phyloP scores from a whole-genome alignment of 805 yeast genomes.

The Barnettozyma siamensis region DNA sequence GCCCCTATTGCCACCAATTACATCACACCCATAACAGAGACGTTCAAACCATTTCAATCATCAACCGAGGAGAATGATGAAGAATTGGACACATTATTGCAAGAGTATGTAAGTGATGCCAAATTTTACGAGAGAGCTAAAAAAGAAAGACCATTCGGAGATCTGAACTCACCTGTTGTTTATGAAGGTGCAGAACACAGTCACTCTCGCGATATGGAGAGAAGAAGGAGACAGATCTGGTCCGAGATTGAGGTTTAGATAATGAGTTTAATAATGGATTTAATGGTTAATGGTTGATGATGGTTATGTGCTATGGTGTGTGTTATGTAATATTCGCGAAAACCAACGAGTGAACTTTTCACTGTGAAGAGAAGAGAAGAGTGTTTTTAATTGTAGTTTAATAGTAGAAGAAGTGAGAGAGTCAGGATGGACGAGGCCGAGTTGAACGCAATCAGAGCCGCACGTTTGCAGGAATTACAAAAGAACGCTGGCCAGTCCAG shows the following conservation, averaged over 20 bases:
- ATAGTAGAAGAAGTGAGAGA: neutral
- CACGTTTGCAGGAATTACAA: constrained; percentile 83
- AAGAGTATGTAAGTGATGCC: constrained; percentile 32
- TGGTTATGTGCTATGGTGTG: too few species aligned
- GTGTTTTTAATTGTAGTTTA: too few species aligned
- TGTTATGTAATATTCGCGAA: constrained; percentile 1
- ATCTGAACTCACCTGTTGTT: constrained; percentile 38
- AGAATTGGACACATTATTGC: constrained; percentile 2
- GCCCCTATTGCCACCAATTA: neutral
- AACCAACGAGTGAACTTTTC: too few species aligned
- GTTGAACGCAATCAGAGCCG: constrained; percentile 84
- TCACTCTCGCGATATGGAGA: constrained; percentile 22
- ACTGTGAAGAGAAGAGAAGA: too few species aligned
- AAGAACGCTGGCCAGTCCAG: constrained; percentile 37
- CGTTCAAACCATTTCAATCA: constrained; percentile 15
- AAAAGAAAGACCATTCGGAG: constrained; percentile 31
- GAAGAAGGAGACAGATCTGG: constrained; percentile 24
- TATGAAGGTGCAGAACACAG: constrained; percentile 25
- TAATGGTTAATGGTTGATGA: too few species aligned
- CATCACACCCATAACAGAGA: neutral
- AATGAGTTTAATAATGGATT: neutral
- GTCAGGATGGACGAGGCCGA: constrained; percentile 75
- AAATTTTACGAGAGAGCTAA: constrained; percentile 29
- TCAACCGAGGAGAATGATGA: constrained; percentile 8
- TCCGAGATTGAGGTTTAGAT: constrained; percentile 9